Base-by-base conservation (phyloP, 2,329 filamentous ascomycete species). In the Rhynchosporium secalis region DNA sequence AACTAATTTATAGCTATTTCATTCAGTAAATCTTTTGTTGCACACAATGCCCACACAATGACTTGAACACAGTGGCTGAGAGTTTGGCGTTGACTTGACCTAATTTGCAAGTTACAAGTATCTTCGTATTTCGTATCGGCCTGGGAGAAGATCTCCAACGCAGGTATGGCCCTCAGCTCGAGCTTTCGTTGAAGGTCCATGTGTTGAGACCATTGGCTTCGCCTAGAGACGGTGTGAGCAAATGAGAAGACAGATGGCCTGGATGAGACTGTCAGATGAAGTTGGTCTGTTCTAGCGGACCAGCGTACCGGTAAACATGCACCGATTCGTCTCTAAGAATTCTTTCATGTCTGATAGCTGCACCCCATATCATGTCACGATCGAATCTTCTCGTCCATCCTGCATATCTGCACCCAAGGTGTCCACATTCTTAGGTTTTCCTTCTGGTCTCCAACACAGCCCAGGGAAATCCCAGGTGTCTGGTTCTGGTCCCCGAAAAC, bases 401-500 rank as follows among this genome's bases (percentile, higher is more conserved):
- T 12, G 26, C 9, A 54, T 41, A 10, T 54, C 51, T 54, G 36
- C 20, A 15, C 15, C 33, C 38, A n/a, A 10, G 9, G 15, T 38
- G n/a, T 54, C 33, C 51, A 54, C 51, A 54, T 54, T 54, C 51
- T 33, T 28, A 9, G 26, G 10, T n/a, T 20, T 20, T 10, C 40
- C 29, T 54, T 54, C 51, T 40, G 33, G 51, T 41, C 26, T 15
- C 49, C 49, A 38, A 52, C 49, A 40, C 36, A 10, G n/a, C 31
- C 33, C 20, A 41, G 38, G 33, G 51, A 33, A 40, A 20, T 41
- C 51, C 51, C 36, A 54, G 20, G 7, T 2, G 4, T 41, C 8
- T 54, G 51, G 51, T 28, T 41, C 51, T 54, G 51, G 36, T 54
- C 51, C n/a, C 36, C 33, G 36, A 54, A 13, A 33, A 33, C 40